Conservation (phyloP, 2,329 filamentous ascomycete genomes). For the Penicillium olsonii region DNA sequence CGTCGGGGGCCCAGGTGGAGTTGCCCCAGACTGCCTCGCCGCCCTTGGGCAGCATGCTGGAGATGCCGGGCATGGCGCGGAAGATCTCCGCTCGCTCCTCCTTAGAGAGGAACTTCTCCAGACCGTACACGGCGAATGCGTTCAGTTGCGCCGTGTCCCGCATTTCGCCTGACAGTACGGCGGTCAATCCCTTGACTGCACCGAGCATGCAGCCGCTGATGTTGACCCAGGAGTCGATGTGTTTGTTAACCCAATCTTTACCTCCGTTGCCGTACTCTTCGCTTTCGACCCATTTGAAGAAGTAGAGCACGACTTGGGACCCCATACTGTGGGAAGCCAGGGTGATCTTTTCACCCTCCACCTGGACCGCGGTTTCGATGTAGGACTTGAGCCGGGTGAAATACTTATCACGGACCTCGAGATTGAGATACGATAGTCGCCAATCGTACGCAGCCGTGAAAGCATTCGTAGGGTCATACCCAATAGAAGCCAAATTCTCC, state of each 20-base stretch:
- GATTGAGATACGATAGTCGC: conserved; percentile 85
- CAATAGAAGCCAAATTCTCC: conserved; percentile 92
- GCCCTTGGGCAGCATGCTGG: conserved; percentile 93
- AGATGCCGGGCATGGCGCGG: conserved; percentile 94
- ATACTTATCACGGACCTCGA: conserved; percentile 89
- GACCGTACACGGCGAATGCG: conserved; percentile 90
- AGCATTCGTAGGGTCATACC: conserved; percentile 82
- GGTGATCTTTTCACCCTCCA: conserved; percentile 76
- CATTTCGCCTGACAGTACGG: conserved; percentile 95
- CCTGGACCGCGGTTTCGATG: conserved; percentile 78
- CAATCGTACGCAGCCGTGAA: conserved; percentile 80
- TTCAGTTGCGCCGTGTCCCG: conserved; percentile 96
- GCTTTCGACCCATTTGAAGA: conserved; percentile 79
- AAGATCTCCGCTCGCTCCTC: conserved; percentile 92
- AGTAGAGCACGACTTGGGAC: conserved; percentile 84
- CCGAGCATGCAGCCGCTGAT: conserved; percentile 98
- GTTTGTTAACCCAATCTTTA: conserved; percentile 81
- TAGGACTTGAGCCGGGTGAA: conserved; percentile 88
- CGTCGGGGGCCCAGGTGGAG: conserved; percentile 82
- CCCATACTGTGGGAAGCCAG: conserved; percentile 97
- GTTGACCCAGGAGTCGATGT: conserved; percentile 96
- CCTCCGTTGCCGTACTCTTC: conserved; percentile 78
- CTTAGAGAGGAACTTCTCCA: conserved; percentile 91
- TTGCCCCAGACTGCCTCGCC: conserved; percentile 96
- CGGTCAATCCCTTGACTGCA: conserved; percentile 85